phyloP scores from a whole-genome alignment of 805 yeast species.

The Ogataea chonburiensis region DNA sequence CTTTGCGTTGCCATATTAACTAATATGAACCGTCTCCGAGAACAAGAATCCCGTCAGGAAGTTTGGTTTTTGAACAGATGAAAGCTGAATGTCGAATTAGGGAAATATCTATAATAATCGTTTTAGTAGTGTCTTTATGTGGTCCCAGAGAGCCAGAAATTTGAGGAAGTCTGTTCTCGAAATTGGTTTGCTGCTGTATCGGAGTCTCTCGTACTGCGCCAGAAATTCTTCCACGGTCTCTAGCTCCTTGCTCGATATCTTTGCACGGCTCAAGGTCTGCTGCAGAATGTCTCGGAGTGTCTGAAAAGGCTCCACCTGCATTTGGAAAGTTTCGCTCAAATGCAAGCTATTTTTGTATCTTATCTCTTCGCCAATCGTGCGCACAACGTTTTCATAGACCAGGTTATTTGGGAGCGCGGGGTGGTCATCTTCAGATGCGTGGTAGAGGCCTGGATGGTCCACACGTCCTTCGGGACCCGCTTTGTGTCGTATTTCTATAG shows the following conservation, averaged over 20 bases:
- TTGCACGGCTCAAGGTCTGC: constrained; percentile 18
- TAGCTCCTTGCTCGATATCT: constrained; percentile 12
- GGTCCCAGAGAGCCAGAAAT: constrained; percentile 49
- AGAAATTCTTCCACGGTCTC: constrained; percentile 36
- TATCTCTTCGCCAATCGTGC: constrained; percentile 59
- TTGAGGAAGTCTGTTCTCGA: constrained; percentile 56
- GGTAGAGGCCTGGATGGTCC: constrained; percentile 51
- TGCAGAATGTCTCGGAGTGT: constrained; percentile 34
- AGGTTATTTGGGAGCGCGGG: constrained; percentile 28
- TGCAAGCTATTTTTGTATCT: constrained; percentile 39
- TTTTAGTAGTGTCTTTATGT: constrained; percentile 6
- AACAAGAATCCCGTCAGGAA: constrained; percentile 54
- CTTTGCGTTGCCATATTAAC: constrained; percentile 64
- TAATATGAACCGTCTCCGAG: constrained; percentile 49
- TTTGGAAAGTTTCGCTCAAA: constrained; percentile 19
- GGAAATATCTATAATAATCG: constrained; percentile 26
- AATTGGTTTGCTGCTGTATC: constrained; percentile 65
- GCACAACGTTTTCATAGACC: constrained; percentile 53
- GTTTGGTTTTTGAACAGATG: constrained; percentile 56
- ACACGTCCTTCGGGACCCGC: constrained; percentile 45
- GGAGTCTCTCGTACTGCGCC: constrained; percentile 59
- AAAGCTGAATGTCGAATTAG: constrained; percentile 56
- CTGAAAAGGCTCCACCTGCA: constrained; percentile 21
- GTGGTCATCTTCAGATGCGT: constrained; percentile 12
- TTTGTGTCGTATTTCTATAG: constrained; percentile 39